These are phyloP conservation scores for Fusarium phyllophilum DNA, from an alignment of 2,329 filamentous ascomycete genomes.

Conservation along the genomic window DNA sequence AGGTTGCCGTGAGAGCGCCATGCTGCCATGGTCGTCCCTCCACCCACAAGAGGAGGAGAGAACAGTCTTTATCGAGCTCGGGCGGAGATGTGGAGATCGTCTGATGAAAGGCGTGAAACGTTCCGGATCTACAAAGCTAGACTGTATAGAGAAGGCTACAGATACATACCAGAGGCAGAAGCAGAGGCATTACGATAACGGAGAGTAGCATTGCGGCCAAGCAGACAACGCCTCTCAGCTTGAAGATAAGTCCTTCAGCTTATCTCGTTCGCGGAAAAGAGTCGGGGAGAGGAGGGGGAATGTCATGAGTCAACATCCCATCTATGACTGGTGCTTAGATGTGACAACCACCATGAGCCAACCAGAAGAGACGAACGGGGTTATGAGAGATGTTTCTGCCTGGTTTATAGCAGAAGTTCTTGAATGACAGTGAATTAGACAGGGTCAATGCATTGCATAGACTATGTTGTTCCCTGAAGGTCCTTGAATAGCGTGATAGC, in stretches of 20 bases:
- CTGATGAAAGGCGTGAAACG: constrained; percentile 8
- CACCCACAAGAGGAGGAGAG: neutral
- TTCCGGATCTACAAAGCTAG: constrained; percentile 31
- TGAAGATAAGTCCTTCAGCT: constrained; percentile 16
- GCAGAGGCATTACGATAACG: neutral
- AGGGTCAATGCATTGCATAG: neutral
- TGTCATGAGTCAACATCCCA: constrained; percentile 32
- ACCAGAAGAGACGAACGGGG: neutral
- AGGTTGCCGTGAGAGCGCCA: constrained; percentile 1
- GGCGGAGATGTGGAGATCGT: constrained; percentile 15
- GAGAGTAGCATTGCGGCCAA: constrained; percentile 7
- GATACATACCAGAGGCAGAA: constrained; percentile 7
- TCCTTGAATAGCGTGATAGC: constrained; percentile 11
- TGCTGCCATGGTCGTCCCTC: neutral
- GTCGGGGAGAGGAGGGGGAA: constrained; percentile 4
- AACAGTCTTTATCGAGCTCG: neutral
- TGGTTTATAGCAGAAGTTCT: neutral
- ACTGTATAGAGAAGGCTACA: constrained; percentile 22
- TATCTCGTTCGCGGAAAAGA: constrained; percentile 22
- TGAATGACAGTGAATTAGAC: neutral
- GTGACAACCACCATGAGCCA: constrained; percentile 25
- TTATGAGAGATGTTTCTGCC: constrained; percentile 4
- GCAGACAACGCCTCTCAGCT: constrained; percentile 17
- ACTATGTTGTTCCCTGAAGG: neutral
- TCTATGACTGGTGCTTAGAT: constrained; percentile 21